Evolutionary conservation across 805 yeast genomes (phyloP).

Genomic region (Ogataea glucozyma): DNA sequence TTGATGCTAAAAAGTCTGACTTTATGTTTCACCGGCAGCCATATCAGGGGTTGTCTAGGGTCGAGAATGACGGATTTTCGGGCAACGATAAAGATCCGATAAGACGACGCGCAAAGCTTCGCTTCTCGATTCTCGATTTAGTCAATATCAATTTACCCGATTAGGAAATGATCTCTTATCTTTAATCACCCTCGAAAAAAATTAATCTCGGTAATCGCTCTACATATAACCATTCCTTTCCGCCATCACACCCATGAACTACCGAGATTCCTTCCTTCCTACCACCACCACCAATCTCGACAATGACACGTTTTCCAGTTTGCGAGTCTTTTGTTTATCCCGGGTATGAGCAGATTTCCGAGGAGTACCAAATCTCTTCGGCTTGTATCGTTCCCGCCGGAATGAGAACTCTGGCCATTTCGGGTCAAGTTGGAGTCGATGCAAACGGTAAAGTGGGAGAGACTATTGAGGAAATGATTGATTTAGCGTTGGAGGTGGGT

Average conservation of each 20-base stretch:
- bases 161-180: neutral
- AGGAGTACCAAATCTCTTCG: constrained; percentile 14
- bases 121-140: neutral
- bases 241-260: neutral
- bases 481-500: constrained; percentile 13
- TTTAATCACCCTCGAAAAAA: neutral
- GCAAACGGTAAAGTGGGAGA: constrained; percentile 12
- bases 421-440: constrained; percentile 18
- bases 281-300: neutral
- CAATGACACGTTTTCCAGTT: constrained; percentile 7
- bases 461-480: constrained; percentile 14
- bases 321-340: constrained; percentile 13
- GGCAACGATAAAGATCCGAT: too few relatives aligned
- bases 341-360: constrained; percentile 14
- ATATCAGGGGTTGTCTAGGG: too few relatives aligned
- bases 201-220: neutral
- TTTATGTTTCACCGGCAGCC: too few relatives aligned
- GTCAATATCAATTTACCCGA: neutral
- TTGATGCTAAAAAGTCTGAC: too few relatives aligned
- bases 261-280: too few relatives aligned
- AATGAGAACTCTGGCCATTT: constrained; percentile 14
- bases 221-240: neutral
- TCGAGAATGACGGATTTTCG: too few relatives aligned
- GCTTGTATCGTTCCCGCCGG: constrained; percentile 18
- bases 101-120: too few relatives aligned